These are phyloP conservation scores for Termitomyces sp. DNA, from an alignment of 768 basidiomycete species.

Conservation along the genomic window DNA sequence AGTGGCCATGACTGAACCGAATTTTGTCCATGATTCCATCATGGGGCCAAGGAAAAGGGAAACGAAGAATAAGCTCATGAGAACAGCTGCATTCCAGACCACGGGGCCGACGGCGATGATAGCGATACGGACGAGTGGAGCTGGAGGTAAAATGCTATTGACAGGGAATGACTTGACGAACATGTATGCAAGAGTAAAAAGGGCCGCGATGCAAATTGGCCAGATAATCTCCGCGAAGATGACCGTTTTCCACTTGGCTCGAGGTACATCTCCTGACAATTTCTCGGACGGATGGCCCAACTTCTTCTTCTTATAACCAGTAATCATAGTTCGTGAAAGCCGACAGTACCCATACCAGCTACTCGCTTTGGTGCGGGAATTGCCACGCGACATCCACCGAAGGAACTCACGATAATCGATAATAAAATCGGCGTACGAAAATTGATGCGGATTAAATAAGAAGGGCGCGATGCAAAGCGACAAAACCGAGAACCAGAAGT, in stretches of 20 bases:
- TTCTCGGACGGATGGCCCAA: conserved; percentile 98
- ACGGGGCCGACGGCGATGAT: conserved; percentile 90
- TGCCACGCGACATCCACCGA: conserved; percentile 99
- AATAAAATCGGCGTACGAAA: conserved; percentile 95
- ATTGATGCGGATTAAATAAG: conserved; percentile 99
- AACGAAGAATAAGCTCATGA: conserved; percentile 82
- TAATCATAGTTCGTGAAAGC: conserved; percentile 94
- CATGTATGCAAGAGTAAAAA: conserved; percentile 87
- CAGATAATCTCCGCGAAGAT: conserved; percentile 80
- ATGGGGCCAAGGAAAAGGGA: conserved; percentile 93
- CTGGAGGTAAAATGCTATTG: conserved; percentile 64
- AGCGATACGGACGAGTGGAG: conserved; percentile 84
- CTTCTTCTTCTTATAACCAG: conserved; percentile 99
- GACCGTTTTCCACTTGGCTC: conserved; percentile 84
- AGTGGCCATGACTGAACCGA: conserved; percentile 91
- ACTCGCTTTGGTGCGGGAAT: conserved; percentile 93
- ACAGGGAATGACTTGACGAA: conserved; percentile 88
- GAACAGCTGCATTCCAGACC: conserved; percentile 89
- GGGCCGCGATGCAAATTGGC: conserved; percentile 69
- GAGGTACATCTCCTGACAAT: conserved; percentile 89
- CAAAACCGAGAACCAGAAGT: conserved; percentile 98
- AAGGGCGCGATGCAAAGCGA: conserved; percentile 96
- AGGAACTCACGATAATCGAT: conserved; percentile 99
- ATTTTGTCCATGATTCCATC: conserved; percentile 80
- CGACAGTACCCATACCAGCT: conserved; percentile 99